Evolutionary conservation across 306 rosid species (phyloP).

Genomic region (Arachis stenosperma): DNA sequence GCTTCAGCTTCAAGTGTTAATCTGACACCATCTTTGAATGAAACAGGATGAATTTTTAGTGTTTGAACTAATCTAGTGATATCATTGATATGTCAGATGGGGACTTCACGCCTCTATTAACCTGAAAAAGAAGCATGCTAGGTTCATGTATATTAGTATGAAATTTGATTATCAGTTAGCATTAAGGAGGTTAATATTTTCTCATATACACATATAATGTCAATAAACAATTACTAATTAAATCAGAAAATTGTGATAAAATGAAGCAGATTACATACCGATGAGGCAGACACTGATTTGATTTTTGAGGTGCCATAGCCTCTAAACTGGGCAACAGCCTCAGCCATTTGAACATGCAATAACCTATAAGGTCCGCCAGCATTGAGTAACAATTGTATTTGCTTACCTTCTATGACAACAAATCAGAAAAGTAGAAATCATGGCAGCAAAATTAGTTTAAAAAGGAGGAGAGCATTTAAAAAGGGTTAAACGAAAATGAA

Average conservation of each 20-base stretch:
- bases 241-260: constrained; percentile 26
- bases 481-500: neutral
- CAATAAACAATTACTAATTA: constrained; percentile 15
- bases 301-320: constrained; percentile 68
- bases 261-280: constrained; percentile 51
- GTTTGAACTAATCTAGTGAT: constrained; percentile 69
- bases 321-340: constrained; percentile 74
- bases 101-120: constrained; percentile 88
- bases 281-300: constrained; percentile 70
- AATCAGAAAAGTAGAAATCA: constrained; percentile 27
- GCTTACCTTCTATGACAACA: constrained; percentile 62
- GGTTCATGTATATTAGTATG: neutral
- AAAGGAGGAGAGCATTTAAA: constrained; percentile 14
- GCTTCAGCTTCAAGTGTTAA: constrained; percentile 62
- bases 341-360: constrained; percentile 88
- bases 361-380: constrained; percentile 87
- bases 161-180: constrained; percentile 20
- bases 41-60: constrained; percentile 60
- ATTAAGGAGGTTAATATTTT: constrained; percentile 15
- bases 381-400: constrained; percentile 71
- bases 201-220: neutral
- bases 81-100: constrained; percentile 94
- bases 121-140: constrained; percentile 43
- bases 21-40: constrained; percentile 73
- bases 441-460: constrained; percentile 29